Evolutionary conservation across 495 filamentous ascomycete genomes (phyloP).

Genomic region (Monascus purpureus): DNA sequence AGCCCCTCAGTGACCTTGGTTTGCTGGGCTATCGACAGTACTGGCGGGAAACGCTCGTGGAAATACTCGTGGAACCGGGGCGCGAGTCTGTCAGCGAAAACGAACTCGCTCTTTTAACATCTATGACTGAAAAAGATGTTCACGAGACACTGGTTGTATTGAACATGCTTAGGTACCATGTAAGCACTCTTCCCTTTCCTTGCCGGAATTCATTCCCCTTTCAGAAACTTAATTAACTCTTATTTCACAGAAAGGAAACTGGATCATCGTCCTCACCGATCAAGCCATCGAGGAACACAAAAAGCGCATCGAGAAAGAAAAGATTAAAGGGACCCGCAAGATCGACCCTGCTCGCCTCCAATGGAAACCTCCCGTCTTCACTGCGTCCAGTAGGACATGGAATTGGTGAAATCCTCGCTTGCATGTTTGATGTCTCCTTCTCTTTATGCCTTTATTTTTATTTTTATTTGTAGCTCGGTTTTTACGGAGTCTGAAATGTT

Average conservation of each 20-base stretch:
- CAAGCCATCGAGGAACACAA: conserved; percentile 66
- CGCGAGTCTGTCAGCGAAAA: conserved; percentile 64
- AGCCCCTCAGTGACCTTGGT: conserved; percentile 87
- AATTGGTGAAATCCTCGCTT: conserved; percentile 52
- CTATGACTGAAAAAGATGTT: conserved; percentile 94
- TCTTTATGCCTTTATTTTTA: neutral
- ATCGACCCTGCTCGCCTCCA: conserved; percentile 68
- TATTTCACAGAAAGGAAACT: conserved; percentile 59
- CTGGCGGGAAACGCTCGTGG: conserved; percentile 89
- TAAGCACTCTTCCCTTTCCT: conserved; percentile 17
- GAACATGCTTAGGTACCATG: conserved; percentile 85
- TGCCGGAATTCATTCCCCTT: neutral
- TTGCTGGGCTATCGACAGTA: conserved; percentile 87
- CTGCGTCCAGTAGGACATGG: conserved; percentile 79
- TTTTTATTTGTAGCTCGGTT: neutral
- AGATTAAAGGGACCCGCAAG: conserved; percentile 54
- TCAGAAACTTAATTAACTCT: conserved; percentile 2
- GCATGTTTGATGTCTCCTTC: conserved; percentile 4
- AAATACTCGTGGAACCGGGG: conserved; percentile 51
- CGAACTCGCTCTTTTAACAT: conserved; percentile 56
- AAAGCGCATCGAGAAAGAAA: conserved; percentile 59
- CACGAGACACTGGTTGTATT: conserved; percentile 83
- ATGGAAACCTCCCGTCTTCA: conserved; percentile 96
- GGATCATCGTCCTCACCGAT: conserved; percentile 77
- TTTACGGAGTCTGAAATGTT: no score